Conservation (phyloP, 2,329 filamentous ascomycete species). For the Fusarium kyushuense region DNA sequence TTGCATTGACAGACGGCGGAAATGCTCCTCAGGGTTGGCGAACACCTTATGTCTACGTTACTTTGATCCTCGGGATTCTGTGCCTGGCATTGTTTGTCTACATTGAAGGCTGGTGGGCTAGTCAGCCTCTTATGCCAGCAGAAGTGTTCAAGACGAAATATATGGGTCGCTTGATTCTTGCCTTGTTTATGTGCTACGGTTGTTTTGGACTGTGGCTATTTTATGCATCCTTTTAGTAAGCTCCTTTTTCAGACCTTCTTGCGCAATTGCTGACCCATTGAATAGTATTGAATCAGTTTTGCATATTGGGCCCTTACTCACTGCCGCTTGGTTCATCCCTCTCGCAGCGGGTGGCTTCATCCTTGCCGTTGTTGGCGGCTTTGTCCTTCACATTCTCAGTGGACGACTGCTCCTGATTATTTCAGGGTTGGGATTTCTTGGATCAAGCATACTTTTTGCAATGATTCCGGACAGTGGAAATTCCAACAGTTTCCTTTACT, state of each 20-base stretch:
- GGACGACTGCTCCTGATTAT: constrained; percentile 73
- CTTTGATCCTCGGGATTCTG: constrained; percentile 72
- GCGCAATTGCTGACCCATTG: neutral
- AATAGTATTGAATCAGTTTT: constrained; percentile 70
- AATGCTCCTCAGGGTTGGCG: constrained; percentile 77
- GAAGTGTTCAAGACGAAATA: constrained; percentile 77
- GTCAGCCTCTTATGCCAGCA: constrained; percentile 75
- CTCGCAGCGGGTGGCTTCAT: constrained; percentile 76
- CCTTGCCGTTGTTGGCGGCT: constrained; percentile 71
- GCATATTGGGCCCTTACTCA: constrained; percentile 68
- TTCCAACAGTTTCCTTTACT: constrained; percentile 62
- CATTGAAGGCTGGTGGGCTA: constrained; percentile 77
- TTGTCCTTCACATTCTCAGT: constrained; percentile 74
- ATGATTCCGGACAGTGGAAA: constrained; percentile 66
- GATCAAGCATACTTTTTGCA: constrained; percentile 72
- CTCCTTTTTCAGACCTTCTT: constrained; percentile 19
- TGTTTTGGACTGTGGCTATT: constrained; percentile 76
- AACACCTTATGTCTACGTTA: constrained; percentile 78
- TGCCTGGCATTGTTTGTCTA: constrained; percentile 73
- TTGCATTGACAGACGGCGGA: constrained; percentile 78
- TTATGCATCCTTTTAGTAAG: constrained; percentile 75
- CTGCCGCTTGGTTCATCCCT: constrained; percentile 77
- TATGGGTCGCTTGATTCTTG: constrained; percentile 72
- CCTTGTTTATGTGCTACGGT: constrained; percentile 76
- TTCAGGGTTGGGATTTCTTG: constrained; percentile 69